Conservation (phyloP, 75 land plant species). For the Pinus tabuliformis region DNA sequence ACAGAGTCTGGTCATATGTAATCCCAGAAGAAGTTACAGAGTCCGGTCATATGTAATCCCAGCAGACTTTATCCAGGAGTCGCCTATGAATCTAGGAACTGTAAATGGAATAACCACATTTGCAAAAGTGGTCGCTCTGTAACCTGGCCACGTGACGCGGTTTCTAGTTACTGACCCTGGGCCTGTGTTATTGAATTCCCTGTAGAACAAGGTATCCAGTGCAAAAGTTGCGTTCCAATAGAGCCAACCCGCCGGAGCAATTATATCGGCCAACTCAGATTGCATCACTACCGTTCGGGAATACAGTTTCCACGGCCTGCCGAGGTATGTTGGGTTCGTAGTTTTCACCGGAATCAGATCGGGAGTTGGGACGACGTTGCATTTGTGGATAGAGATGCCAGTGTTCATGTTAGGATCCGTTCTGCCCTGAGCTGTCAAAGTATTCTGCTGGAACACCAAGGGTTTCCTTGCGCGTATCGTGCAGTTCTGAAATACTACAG, state of each 20-base stretch:
- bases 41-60: not conserved
- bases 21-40: not conserved
- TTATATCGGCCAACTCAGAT: slow-evolving; percentile 21
- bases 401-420: slow-evolving; percentile 31
- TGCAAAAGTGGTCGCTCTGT: not conserved
- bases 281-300: slow-evolving; percentile 41
- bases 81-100: slow-evolving; percentile 10
- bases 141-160: slow-evolving; percentile 47
- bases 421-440: slow-evolving; percentile 54
- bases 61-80: not conserved
- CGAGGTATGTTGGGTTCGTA: slow-evolving; percentile 36
- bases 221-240: slow-evolving; percentile 33
- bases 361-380: slow-evolving; percentile 33
- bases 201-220: slow-evolving; percentile 34
- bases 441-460: slow-evolving; percentile 30
- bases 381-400: slow-evolving; percentile 50
- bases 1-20: not conserved
- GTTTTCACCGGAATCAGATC: slow-evolving; percentile 20
- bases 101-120: not conserved
- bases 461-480: slow-evolving; percentile 31
- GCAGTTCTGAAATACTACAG: slow-evolving; percentile 45
- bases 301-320: slow-evolving; percentile 68
- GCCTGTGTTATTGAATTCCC: slow-evolving; percentile 37
- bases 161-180: slow-evolving; percentile 12
- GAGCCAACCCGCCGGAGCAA: slow-evolving; percentile 45